phyloP scores from a whole-genome alignment of 2,329 filamentous ascomycete genomes.

The Calcarisporium arbuscula region DNA sequence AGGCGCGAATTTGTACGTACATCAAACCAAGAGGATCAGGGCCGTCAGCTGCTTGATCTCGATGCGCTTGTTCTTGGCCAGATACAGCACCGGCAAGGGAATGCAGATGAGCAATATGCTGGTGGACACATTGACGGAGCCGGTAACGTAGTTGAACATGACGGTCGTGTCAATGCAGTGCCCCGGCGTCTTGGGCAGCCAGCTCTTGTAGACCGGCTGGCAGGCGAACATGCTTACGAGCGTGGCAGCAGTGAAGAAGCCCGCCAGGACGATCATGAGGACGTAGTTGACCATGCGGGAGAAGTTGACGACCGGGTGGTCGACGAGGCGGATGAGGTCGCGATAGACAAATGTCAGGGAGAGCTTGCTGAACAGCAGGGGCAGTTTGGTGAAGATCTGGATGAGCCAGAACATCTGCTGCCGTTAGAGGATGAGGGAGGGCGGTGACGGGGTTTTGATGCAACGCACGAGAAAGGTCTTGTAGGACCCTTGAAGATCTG shows the following conservation, averaged over 20 bases:
- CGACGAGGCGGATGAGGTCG: slow-evolving; percentile 6
- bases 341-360: slow-evolving; percentile 9
- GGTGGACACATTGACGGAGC: slow-evolving; percentile 6
- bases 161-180: slow-evolving; percentile 7
- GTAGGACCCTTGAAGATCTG: slow-evolving; percentile 4
- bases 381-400: slow-evolving; percentile 8
- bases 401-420: slow-evolving; percentile 8
- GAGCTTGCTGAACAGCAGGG: slow-evolving; percentile 8
- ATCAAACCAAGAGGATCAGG: slow-evolving; percentile 7
- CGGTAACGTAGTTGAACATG: slow-evolving; percentile 10
- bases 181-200: slow-evolving; percentile 6
- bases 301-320: slow-evolving; percentile 3
- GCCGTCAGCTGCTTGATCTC: slow-evolving; percentile 7
- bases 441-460: not conserved
- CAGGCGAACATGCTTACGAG: slow-evolving; percentile 9
- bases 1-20: slow-evolving; percentile 1
- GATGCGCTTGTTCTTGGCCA: slow-evolving; percentile 6
- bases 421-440: not conserved
- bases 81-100: slow-evolving; percentile 8
- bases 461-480: slow-evolving; percentile 4
- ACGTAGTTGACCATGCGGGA: slow-evolving; percentile 5
- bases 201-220: slow-evolving; percentile 6
- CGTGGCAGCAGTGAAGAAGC: slow-evolving; percentile 8
- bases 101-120: slow-evolving; percentile 7
- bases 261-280: slow-evolving; percentile 7